Evolutionary conservation across 371 early-diverging fungal species (phyloP), one percentile per base, ranked within the genome.

Genomic region (Syncephalastrum contaminatum): DNA sequence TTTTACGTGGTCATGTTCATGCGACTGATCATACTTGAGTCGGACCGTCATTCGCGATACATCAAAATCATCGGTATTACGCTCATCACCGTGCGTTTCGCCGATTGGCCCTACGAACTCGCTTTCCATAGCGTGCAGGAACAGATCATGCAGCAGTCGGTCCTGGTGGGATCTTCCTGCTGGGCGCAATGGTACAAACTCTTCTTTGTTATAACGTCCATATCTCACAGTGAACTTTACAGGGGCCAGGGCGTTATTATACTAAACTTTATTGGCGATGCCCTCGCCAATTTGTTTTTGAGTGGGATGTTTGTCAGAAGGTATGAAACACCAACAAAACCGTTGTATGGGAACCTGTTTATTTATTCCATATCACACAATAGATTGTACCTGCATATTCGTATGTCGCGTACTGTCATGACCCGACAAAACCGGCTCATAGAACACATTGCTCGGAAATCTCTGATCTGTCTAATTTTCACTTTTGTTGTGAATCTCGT

Each of bases 91-190:
- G 51, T 77, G 18, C 69, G 78, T 5, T 70, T 70, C 60, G 68
- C 75, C 30, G 78, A 74, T 41, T 77, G 78, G 78, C 78, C 78
- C 6, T 74, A 70, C 43, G 78, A 77, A 39, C 45, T 77, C 8
- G 58, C 73, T 2, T 72, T 62, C 43, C 55, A 59, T 30, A 49
- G 62, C 1, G 46, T 72, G 1, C 62, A 59, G 45, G 39, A 62
- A 24, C 47, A 52, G 21, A 43, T 70, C 1, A 63, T 57, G 39
- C 21, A 44, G 0, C 47, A 52, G 30, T 27, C 19, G 0, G 24
- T 58, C 22, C 30, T 41, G n/a, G 53, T 59, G 10, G 72, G 69
- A 4, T 56, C 56, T 18, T 67, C 65, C 12, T 77, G 78, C 45
- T 77, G 75, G 75, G 75, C 69, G n/a, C 51, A 51, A 44, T 77